Evolutionary conservation across 352 stramenopile species (phyloP).

Genomic region (Phytophthora citrophthora): DNA sequence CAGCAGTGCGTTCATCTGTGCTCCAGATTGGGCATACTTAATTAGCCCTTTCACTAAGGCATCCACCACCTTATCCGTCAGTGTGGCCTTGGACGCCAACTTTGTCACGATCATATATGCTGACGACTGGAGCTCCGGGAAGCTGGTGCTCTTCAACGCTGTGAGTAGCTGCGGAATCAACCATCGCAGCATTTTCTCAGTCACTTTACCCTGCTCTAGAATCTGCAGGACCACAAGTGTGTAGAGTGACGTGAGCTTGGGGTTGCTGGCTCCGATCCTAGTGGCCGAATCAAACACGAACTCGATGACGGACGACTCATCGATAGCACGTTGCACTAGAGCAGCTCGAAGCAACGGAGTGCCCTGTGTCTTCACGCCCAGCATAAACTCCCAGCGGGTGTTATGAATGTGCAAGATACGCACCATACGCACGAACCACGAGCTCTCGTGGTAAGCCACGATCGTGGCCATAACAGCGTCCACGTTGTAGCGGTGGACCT

Average conservation of each 20-base stretch:
- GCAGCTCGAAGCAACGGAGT: constrained; percentile 68
- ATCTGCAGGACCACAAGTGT: constrained; percentile 82
- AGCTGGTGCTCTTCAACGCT: constrained; percentile 67
- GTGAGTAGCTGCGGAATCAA: constrained; percentile 78
- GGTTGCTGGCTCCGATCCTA: constrained; percentile 67
- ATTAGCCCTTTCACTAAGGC: constrained; percentile 78
- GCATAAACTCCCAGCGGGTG: constrained; percentile 86
- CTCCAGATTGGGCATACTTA: constrained; percentile 72
- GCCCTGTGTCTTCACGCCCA: constrained; percentile 73
- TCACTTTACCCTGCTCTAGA: constrained; percentile 69
- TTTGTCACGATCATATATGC: constrained; percentile 90
- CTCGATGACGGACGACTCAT: constrained; percentile 78
- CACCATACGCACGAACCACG: constrained; percentile 88
- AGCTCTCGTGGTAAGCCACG: constrained; percentile 86
- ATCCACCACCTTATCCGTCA: constrained; percentile 76
- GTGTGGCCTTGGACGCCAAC: constrained; percentile 76
- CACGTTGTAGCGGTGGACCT: constrained; percentile 88
- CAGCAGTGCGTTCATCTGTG: constrained; percentile 76
- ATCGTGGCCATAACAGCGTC: constrained; percentile 84
- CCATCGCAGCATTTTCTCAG: constrained; percentile 78
- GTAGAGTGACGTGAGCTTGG: constrained; percentile 89
- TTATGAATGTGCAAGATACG: constrained; percentile 81
- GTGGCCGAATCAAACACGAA: constrained; percentile 73
- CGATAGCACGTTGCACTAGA: constrained; percentile 75
- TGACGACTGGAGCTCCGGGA: constrained; percentile 81